Evolutionary conservation across 805 yeast species (phyloP), one percentile per base, ranked within the genome.

Genomic region (Blastobotrys terrestris): DNA sequence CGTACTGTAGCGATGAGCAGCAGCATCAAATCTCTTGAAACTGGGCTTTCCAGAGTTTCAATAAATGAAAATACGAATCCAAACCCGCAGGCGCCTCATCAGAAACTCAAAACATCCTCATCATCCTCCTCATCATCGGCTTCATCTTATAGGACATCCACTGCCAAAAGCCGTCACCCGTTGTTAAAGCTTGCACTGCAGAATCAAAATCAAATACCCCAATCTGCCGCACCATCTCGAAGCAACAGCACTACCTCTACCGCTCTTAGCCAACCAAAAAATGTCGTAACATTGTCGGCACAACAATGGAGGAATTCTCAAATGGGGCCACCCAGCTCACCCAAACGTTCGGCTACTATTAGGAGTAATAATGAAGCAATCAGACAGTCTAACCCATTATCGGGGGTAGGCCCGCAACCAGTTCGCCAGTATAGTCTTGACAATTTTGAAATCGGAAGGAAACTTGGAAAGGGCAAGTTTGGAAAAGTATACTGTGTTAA

Each of bases 401-500:
- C 53, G 3, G 63, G 64, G 1, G 49, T 60, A 13, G 47, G 47
- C 15, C 46, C 48, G 13, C 44, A 50, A 31, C 26, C 48, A 7
- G 49, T 52, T 14, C 56, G 66, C 15, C 61, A 71, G 35, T 76
- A 72, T 59, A 59, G 76, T 0, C 67, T 83, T 19, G 69, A 73
- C 26, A 94, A 87, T 63, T 92, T 92, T 69, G 96, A 90, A 60
- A 77, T 92, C 44, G 98, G 97, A 15, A 78, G 83, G 51, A 83
- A 85, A 53, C 75, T 92, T 48, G 99, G 98, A 0, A 89, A 87
- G 64, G 99, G 99, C 4, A 89, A 90, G 67, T 83, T 91, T 62
- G 99, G 99, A 6, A 83, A 81, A 61, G 98, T 94, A 0, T 91
- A 89, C 68, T 87, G 96, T 64, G 97, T 85, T 6, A 77, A 77